A percentile compares a stretch with the other conserved stretches of the same genome.
phyloP scores from a whole-genome alignment of 805 yeast genomes.

The Yamadazyma endophytica region DNA sequence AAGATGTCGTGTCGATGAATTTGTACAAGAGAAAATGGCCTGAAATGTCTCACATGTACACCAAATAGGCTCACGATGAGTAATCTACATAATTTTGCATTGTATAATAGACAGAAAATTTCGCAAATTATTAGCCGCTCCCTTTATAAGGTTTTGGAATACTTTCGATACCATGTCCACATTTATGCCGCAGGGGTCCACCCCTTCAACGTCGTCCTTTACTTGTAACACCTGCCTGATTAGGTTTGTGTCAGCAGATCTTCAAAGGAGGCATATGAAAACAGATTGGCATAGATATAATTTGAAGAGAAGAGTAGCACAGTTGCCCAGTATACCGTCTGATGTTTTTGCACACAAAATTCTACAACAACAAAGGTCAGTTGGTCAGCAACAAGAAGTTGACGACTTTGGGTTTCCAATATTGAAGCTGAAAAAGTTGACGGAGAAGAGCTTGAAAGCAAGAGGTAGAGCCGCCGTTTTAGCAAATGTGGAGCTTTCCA shows the following conservation, averaged over 20 bases:
- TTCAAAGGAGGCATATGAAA: slow-evolving; percentile 41
- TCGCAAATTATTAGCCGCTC: too few species aligned
- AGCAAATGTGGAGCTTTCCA: slow-evolving; percentile 11
- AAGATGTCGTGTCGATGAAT: slow-evolving; percentile 92
- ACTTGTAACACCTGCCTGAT: slow-evolving; percentile 41
- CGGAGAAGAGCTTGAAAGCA: slow-evolving; percentile 1
- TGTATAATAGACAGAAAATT: slow-evolving; percentile 1
- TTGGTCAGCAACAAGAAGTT: slow-evolving; percentile 25
- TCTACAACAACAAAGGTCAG: slow-evolving; percentile 21
- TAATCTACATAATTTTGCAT: background rate
- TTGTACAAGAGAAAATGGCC: slow-evolving; percentile 96
- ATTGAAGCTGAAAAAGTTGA: slow-evolving; percentile 11
- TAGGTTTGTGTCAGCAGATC: slow-evolving; percentile 32
- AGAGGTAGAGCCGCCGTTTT: background rate
- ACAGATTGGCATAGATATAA: slow-evolving; percentile 45
- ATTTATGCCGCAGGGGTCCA: slow-evolving; percentile 1
- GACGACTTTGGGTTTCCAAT: slow-evolving; percentile 55
- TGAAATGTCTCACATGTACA: slow-evolving; percentile 22
- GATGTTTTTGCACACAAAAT: slow-evolving; percentile 71
- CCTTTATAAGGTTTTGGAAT: background rate
- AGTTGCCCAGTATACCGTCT: slow-evolving; percentile 67
- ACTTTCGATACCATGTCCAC: background rate
- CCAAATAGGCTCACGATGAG: slow-evolving; percentile 1
- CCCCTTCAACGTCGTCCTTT: slow-evolving; percentile 22
- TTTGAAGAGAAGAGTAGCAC: slow-evolving; percentile 42